Conservation (phyloP, 2,329 filamentous ascomycete genomes). For the Ceratocystis ficicola region DNA sequence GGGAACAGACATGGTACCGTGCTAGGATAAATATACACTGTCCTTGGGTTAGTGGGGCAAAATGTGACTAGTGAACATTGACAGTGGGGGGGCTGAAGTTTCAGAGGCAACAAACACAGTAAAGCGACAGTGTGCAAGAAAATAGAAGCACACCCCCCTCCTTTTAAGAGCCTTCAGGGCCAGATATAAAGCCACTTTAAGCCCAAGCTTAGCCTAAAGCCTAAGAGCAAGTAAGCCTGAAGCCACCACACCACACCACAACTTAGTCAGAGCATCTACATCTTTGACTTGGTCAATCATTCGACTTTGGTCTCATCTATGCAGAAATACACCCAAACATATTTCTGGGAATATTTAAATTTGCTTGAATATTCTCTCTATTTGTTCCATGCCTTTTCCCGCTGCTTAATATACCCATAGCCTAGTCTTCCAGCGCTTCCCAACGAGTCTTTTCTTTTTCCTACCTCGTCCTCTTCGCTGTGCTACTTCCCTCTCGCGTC, state of each 20-base stretch:
- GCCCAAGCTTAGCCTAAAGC: too few relatives aligned
- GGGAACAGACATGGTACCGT: too few relatives aligned
- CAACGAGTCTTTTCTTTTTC: background rate
- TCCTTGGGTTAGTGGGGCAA: too few relatives aligned
- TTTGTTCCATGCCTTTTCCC: background rate
- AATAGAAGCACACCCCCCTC: too few relatives aligned
- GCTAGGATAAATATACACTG: too few relatives aligned
- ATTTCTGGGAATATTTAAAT: background rate
- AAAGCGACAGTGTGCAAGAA: too few relatives aligned
- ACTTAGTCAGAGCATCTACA: background rate
- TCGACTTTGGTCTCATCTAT: background rate
- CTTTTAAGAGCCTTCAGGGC: too few relatives aligned
- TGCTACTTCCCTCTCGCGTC: background rate
- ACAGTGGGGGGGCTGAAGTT: too few relatives aligned
- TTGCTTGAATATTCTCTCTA: background rate
- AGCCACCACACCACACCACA: background rate
- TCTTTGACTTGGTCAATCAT: background rate
- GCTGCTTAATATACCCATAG: constrained; percentile 3
- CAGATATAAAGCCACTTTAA: too few relatives aligned
- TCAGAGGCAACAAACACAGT: too few relatives aligned
- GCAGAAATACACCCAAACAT: background rate
- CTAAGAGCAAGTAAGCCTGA: background rate
- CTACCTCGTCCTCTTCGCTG: background rate
- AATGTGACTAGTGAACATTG: too few relatives aligned
- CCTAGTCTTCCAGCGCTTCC: background rate